These are phyloP conservation scores for Russula virescens DNA, from an alignment of 768 basidiomycete genomes.

Conservation along the genomic window DNA sequence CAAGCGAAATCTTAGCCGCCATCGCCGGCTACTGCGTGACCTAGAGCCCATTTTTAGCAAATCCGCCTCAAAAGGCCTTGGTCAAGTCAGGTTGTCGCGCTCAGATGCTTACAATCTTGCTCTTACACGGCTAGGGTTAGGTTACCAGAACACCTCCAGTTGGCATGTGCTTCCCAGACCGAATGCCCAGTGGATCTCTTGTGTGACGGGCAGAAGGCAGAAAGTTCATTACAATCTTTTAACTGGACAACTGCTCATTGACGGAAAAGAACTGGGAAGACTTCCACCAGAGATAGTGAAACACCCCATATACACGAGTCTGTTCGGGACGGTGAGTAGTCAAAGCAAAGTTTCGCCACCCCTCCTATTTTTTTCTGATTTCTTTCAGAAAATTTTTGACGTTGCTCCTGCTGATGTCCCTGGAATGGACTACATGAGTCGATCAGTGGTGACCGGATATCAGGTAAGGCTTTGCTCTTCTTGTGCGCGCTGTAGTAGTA, in stretches of 20 bases:
- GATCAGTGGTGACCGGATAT: neutral
- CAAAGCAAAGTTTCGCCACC: no score
- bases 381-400: slow-evolving; percentile 1
- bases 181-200: slow-evolving; percentile 7
- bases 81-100: neutral
- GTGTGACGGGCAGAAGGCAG: neutral
- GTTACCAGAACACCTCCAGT: neutral
- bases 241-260: slow-evolving; percentile 38
- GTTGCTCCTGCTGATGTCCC: slow-evolving; percentile 4
- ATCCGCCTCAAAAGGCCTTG: neutral
- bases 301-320: slow-evolving; percentile 32
- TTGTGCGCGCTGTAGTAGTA: no score
- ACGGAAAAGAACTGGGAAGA: slow-evolving; percentile 37
- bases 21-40: slow-evolving; percentile 1
- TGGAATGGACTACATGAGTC: slow-evolving; percentile 15
- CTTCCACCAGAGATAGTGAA: slow-evolving; percentile 33
- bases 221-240: slow-evolving; percentile 37
- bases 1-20: neutral
- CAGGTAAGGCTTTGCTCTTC: neutral
- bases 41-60: slow-evolving; percentile 4
- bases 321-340: slow-evolving; percentile 33
- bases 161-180: neutral
- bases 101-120: neutral
- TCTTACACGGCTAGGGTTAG: neutral
- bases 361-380: neutral